A percentile compares a stretch with the other conserved stretches of the same genome.
Conservation (phyloP, 2,329 filamentous ascomycete species). For the Sclerotinia nivalis region DNA sequence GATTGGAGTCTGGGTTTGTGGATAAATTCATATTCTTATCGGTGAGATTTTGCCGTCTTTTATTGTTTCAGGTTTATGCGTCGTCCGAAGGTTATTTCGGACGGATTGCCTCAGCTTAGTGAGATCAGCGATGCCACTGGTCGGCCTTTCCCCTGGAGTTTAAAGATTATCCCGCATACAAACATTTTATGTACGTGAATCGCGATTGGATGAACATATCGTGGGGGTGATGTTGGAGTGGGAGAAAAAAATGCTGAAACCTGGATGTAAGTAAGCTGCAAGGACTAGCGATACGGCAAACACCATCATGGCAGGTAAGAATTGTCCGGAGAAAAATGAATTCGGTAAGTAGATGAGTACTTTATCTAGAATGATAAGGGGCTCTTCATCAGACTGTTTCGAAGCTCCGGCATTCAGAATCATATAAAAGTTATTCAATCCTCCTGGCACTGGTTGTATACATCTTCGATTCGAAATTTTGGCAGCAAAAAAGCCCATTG, state of each 20-base stretch:
- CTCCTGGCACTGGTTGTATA: too few relatives aligned
- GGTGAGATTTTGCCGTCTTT: conserved; percentile 4
- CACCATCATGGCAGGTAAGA: background rate
- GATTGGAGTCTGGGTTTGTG: background rate
- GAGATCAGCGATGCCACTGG: background rate
- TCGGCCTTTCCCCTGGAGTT: background rate
- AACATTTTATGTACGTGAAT: background rate
- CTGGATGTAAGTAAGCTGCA: background rate
- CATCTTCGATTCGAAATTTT: background rate
- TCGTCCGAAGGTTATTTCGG: background rate
- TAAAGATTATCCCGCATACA: background rate
- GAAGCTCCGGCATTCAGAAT: background rate
- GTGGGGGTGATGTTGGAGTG: background rate
- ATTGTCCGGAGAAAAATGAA: background rate
- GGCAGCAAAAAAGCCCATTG: conserved; percentile 1
- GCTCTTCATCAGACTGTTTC: too few relatives aligned
- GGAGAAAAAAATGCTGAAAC: background rate
- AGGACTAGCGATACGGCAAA: background rate
- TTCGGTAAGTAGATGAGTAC: background rate
- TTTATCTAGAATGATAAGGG: background rate
- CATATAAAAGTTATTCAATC: background rate
- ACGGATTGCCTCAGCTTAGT: background rate
- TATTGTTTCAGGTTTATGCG: background rate
- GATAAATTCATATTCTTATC: conserved; percentile 5
- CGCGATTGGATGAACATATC: background rate